A percentile compares a stretch with the other conserved stretches of the same genome.
Evolutionary conservation across 2,329 filamentous ascomycete species (phyloP).

Genomic region (Davidsoniella neocaledoniae): DNA sequence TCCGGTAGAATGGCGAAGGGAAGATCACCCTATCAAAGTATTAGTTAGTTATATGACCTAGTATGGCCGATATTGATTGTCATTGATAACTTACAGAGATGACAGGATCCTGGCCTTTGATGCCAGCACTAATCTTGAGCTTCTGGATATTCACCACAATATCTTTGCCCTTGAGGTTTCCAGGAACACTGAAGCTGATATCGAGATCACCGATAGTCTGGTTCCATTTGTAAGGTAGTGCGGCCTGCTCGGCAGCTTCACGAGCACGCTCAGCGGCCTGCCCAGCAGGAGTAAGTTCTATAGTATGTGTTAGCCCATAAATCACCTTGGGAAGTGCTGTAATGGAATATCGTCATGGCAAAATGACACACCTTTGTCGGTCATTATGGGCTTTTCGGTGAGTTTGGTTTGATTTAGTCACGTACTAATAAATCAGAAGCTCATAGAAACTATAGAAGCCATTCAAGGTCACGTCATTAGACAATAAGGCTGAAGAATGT

Average conservation of each 20-base stretch:
- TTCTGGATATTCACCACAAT: constrained; percentile 71
- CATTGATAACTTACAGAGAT: constrained; percentile 44
- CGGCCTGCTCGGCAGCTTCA: constrained; percentile 74
- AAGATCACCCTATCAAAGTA: constrained; percentile 58
- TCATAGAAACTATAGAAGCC: too few species aligned
- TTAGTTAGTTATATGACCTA: constrained; percentile 6
- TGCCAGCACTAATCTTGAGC: constrained; percentile 55
- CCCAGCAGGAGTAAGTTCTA: constrained; percentile 38
- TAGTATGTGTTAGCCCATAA: background rate
- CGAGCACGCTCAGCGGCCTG: constrained; percentile 45
- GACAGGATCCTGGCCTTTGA: constrained; percentile 79
- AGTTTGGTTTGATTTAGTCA: too few species aligned
- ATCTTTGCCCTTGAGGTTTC: constrained; percentile 70
- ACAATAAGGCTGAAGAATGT: too few species aligned
- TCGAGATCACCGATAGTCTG: constrained; percentile 85
- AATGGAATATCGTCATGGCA: background rate
- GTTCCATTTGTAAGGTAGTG: constrained; percentile 91
- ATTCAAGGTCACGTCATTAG: too few species aligned
- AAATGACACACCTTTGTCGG: constrained; percentile 22
- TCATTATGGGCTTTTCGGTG: too few species aligned
- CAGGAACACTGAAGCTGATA: constrained; percentile 59
- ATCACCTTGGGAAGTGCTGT: too few species aligned
- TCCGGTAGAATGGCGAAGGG: constrained; percentile 64
- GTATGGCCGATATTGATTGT: background rate
- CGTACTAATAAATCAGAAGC: too few species aligned